Percentiles rank a stretch among this genome's conserved stretches.
Conservation (phyloP, 768 basidiomycete genomes). For the Kondoa malvinella region DNA sequence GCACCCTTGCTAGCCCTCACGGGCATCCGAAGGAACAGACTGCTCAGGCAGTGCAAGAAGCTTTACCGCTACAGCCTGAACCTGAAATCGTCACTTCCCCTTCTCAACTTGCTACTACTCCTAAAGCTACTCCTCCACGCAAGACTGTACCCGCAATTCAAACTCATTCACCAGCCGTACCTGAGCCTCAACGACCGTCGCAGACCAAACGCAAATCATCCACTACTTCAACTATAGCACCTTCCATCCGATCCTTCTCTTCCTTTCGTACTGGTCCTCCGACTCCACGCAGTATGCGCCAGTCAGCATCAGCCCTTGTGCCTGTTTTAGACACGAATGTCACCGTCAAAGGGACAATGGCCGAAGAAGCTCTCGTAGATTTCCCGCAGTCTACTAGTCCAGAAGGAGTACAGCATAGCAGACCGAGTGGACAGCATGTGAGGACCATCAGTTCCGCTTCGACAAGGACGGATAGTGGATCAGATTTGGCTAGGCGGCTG, state of each 20-base stretch:
- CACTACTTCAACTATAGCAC: conserved; percentile 1
- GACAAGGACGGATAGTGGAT: background rate
- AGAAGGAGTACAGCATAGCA: background rate
- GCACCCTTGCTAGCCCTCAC: background rate
- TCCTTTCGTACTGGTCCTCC: background rate
- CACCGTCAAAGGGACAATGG: background rate
- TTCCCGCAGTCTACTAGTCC: background rate
- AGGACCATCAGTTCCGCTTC: background rate
- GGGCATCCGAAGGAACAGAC: background rate
- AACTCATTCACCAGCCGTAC: conserved; percentile 44
- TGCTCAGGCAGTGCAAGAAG: background rate
- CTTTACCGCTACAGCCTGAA: background rate
- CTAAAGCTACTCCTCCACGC: background rate
- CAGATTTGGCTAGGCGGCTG: background rate
- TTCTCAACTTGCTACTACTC: background rate
- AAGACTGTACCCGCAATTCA: background rate
- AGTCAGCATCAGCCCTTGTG: background rate
- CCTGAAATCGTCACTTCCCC: background rate
- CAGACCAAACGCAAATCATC: conserved; percentile 1
- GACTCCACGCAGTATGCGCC: background rate
- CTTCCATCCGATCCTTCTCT: conserved; percentile 4
- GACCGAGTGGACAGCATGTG: background rate
- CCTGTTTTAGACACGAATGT: background rate
- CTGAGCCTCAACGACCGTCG: background rate
- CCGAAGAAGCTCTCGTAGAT: background rate